Percentiles rank a stretch among this genome's conserved stretches.
These are phyloP conservation scores for Paratinospora sagittata DNA, from an alignment of 164 flowering plant species.

Conservation along the genomic window DNA sequence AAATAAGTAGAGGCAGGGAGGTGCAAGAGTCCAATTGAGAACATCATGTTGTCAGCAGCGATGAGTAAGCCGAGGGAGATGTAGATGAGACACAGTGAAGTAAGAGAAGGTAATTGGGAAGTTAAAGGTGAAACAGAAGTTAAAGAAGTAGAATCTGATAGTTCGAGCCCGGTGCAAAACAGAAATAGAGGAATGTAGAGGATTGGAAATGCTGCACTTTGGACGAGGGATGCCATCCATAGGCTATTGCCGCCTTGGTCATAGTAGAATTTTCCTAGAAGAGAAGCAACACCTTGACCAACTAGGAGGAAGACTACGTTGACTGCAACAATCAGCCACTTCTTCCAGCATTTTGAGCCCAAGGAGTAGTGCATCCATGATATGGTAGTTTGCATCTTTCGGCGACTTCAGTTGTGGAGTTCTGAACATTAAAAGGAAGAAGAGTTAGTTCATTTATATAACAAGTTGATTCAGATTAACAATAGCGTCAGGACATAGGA, in stretches of 20 bases:
- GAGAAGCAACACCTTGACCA: slow-evolving; percentile 13
- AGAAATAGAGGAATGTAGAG: background rate
- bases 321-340: slow-evolving; percentile 12
- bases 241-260: slow-evolving; percentile 21
- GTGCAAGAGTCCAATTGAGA: slow-evolving; percentile 23
- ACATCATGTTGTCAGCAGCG: slow-evolving; percentile 24
- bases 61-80: slow-evolving; percentile 24
- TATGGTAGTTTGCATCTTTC: background rate
- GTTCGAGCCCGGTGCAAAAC: background rate
- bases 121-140: background rate
- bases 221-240: slow-evolving; percentile 23
- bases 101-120: slow-evolving; percentile 9
- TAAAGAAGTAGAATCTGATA: background rate
- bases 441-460: background rate
- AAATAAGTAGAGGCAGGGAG: slow-evolving; percentile 28
- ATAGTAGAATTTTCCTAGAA: slow-evolving; percentile 14
- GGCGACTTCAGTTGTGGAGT: background rate
- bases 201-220: slow-evolving; percentile 5
- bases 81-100: slow-evolving; percentile 17
- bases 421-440: background rate
- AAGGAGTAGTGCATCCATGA: background rate
- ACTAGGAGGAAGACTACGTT: slow-evolving; percentile 1
- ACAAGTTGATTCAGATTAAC: background rate
- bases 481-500: background rate
- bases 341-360: background rate